Base-by-base conservation (phyloP, 2,329 filamentous ascomycete species). In the Paecilomyces niveus region DNA sequence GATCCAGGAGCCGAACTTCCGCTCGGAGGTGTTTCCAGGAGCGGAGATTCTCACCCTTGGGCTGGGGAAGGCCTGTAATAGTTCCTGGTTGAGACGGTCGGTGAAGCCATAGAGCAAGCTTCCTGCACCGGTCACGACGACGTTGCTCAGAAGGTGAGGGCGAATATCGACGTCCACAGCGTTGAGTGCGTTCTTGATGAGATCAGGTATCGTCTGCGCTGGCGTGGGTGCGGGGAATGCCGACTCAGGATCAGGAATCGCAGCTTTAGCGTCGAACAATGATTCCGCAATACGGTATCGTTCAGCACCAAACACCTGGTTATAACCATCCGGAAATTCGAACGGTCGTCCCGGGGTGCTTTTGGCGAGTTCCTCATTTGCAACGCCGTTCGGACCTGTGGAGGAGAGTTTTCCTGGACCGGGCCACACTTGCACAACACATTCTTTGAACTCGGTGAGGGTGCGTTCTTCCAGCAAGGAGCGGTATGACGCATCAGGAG, bases 361-460 rank as follows among this genome's bases (percentile, higher is more conserved):
- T 71, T 84, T 87, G 59, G 87, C 87, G 54, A 85, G 81, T 50
- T 97, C 92, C 70, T 94, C 86, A 71, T 93, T 95, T 4, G 78
- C 76, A 26, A 77, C 66, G 39, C 87, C 85, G 22, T 74, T 76
- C 77, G 83, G 64, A 74, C 69, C 65, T n/a, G 74, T 73, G 49
- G 65, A 71, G 65, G 70, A 73, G 67, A 91, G 85, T 61, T 86
- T 83, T 59, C 87, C 87, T 0, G 90, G 90, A 0, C 90, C 90
- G 26, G 86, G 85, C 93, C 94, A 99, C 13, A 93, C 86, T 76
- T 97, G 92, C 29, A 97, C 92, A 15, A 97, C 91, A 18, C 89
- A 95, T 77, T 99, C 95, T 78, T 99, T 99, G 84, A 96, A 99
- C 72, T 97, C 92, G 39, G 90, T 92, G 58, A 99, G 79, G 50